A percentile compares a stretch with the other conserved stretches of the same genome.
Evolutionary conservation across 148 eudicot species (phyloP).

Genomic region (Persicaria maculosa): DNA sequence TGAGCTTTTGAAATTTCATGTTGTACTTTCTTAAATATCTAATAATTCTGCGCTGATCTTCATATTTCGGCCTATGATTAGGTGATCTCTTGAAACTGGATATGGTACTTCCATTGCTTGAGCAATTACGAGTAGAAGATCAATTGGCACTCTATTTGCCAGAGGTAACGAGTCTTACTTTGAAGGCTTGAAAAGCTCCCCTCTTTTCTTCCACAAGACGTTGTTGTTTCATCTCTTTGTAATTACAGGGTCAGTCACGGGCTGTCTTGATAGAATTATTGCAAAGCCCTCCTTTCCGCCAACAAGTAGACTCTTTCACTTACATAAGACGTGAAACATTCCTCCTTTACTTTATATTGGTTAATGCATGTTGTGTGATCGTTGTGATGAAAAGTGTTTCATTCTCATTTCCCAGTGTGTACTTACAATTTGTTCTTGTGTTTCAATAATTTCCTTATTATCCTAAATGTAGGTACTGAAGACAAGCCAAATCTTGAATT

Average conservation of each 20-base stretch:
- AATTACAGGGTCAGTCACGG: no score
- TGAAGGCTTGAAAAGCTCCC: background rate
- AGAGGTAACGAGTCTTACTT: slow-evolving; percentile 43
- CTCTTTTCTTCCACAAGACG: background rate
- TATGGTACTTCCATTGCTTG: slow-evolving; percentile 60
- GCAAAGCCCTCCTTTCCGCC: slow-evolving; percentile 97
- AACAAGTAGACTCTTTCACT: slow-evolving; percentile 95
- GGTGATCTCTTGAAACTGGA: slow-evolving; percentile 95
- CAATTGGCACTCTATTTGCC: slow-evolving; percentile 72
- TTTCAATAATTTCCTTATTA: no score
- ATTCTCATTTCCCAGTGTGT: background rate
- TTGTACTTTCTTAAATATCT: background rate
- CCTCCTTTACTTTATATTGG: background rate
- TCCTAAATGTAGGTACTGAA: slow-evolving; percentile 86
- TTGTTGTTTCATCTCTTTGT: background rate
- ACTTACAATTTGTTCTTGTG: background rate
- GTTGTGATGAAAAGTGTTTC: background rate
- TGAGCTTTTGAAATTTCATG: background rate
- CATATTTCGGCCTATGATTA: slow-evolving; percentile 63
- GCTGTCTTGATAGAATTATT: slow-evolving; percentile 70
- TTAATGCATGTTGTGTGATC: background rate
- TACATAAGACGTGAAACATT: slow-evolving; percentile 46
- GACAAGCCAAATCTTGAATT: slow-evolving; percentile 66
- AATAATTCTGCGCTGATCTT: background rate
- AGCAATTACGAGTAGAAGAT: slow-evolving; percentile 53